Conservation (phyloP, 495 filamentous ascomycete genomes). For the Hypoxylon intermedium region DNA sequence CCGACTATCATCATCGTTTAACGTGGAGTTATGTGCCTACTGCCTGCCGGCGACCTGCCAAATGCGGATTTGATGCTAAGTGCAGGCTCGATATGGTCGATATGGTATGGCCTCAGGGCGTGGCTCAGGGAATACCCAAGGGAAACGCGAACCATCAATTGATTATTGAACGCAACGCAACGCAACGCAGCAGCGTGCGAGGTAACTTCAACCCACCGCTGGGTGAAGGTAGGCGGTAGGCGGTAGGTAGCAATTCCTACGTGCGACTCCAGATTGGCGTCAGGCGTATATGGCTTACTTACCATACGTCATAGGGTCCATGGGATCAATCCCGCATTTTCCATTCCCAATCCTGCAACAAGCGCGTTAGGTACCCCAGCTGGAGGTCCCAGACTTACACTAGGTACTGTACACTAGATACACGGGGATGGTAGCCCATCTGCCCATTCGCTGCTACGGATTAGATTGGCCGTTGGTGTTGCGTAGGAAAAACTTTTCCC, state of each 20-base stretch:
- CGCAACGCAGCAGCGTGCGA: constrained; percentile 4
- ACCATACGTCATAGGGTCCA: constrained; percentile 38
- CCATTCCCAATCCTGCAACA: constrained; percentile 22
- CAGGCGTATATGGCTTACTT: constrained; percentile 39
- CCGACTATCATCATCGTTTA: constrained; percentile 39
- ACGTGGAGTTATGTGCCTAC: constrained; percentile 30
- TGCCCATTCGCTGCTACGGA: too few species aligned
- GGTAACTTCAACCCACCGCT: constrained; percentile 22
- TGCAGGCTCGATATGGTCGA: too few species aligned
- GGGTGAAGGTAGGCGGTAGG: neutral
- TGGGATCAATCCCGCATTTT: constrained; percentile 39
- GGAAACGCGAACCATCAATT: constrained; percentile 13
- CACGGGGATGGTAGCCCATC: constrained; percentile 19
- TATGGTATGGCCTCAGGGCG: neutral
- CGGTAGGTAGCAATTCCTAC: constrained; percentile 21
- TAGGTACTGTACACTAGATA: too few species aligned
- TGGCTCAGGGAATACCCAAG: neutral
- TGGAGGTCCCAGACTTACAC: constrained; percentile 32
- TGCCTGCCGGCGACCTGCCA: constrained; percentile 25
- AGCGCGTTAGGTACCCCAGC: constrained; percentile 21
- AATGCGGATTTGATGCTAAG: constrained; percentile 22
- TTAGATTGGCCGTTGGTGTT: neutral
- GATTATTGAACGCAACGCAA: constrained; percentile 20
- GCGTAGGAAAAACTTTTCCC: constrained; percentile 17
- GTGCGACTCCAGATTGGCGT: constrained; percentile 3